A percentile compares a stretch with the other conserved stretches of the same genome.
Conservation (phyloP, 2,329 filamentous ascomycete genomes). For the Nemania serpens region DNA sequence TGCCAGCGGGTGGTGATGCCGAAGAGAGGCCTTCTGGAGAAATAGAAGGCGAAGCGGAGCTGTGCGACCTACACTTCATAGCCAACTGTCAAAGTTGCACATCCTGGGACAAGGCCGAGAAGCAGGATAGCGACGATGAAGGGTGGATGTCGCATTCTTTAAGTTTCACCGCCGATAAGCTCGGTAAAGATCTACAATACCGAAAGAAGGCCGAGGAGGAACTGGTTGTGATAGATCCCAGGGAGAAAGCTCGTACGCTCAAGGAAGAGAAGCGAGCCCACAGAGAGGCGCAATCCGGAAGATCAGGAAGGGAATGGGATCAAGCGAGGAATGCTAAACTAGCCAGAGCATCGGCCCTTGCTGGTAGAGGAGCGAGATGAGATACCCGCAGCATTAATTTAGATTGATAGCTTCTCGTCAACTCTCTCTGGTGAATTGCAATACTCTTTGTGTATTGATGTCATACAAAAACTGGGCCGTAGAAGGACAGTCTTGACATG, state of each 20-base stretch:
- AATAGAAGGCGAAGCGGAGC: conserved; percentile 70
- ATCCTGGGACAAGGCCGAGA: conserved; percentile 71
- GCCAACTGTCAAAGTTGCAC: conserved; percentile 91
- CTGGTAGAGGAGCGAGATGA: conserved; percentile 61
- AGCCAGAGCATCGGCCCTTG: conserved; percentile 56
- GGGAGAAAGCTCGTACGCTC: conserved; percentile 77
- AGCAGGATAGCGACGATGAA: conserved; percentile 60
- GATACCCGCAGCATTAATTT: neutral
- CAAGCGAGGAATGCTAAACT: conserved; percentile 62
- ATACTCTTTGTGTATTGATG: neutral
- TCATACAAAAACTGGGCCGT: neutral
- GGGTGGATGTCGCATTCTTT: conserved; percentile 88
- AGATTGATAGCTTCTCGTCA: neutral
- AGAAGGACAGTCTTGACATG: no score
- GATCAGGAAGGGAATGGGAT: conserved; percentile 63
- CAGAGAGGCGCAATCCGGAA: conserved; percentile 57
- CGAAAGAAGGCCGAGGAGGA: conserved; percentile 91
- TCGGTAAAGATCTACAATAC: conserved; percentile 91
- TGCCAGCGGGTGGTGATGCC: conserved; percentile 28
- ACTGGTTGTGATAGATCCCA: conserved; percentile 88
- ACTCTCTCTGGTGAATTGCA: neutral
- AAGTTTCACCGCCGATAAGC: conserved; percentile 83
- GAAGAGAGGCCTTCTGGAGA: conserved; percentile 37
- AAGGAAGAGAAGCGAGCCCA: conserved; percentile 66
- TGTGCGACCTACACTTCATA: conserved; percentile 96